Evolutionary conservation across 306 rosid species (phyloP).

Genomic region (Oxytropis ochrocephala): DNA sequence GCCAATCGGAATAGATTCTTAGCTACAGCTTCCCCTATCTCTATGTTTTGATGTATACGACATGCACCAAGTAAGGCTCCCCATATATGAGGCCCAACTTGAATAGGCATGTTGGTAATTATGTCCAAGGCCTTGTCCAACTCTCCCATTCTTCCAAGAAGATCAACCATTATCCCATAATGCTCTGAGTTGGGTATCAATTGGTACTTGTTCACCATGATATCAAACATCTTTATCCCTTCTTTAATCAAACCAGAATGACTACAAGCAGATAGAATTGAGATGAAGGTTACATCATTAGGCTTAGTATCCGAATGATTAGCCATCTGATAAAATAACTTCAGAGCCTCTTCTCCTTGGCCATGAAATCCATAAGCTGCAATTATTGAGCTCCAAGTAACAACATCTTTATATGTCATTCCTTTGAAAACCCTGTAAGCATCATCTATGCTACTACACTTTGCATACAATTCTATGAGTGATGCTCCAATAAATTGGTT

Average conservation of each 20-base stretch:
- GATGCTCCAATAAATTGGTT: slow-evolving; percentile 60
- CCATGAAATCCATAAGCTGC: slow-evolving; percentile 80
- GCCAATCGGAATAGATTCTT: slow-evolving; percentile 50
- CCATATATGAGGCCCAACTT: slow-evolving; percentile 63
- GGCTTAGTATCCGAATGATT: slow-evolving; percentile 44
- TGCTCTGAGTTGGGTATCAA: slow-evolving; percentile 53
- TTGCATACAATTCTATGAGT: slow-evolving; percentile 67
- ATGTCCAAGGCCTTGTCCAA: slow-evolving; percentile 57
- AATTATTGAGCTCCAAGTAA: slow-evolving; percentile 75
- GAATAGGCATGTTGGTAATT: slow-evolving; percentile 44
- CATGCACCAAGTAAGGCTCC: slow-evolving; percentile 82
- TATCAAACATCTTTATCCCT: slow-evolving; percentile 52
- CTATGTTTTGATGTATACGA: slow-evolving; percentile 51
- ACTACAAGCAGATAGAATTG: slow-evolving; percentile 74
- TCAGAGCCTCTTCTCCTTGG: slow-evolving; percentile 47
- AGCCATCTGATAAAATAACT: slow-evolving; percentile 47
- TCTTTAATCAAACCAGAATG: slow-evolving; percentile 73
- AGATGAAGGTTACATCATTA: slow-evolving; percentile 53
- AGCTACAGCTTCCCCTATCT: slow-evolving; percentile 68
- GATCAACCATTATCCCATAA: slow-evolving; percentile 72
- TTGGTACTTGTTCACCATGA: slow-evolving; percentile 46
- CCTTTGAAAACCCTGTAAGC: slow-evolving; percentile 50
- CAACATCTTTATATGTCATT: slow-evolving; percentile 56
- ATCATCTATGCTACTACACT: slow-evolving; percentile 53
- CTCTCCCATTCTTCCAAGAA: slow-evolving; percentile 79